Evolutionary conservation across 345 rosid genomes (phyloP).

Genomic region (Garcia nutans): DNA sequence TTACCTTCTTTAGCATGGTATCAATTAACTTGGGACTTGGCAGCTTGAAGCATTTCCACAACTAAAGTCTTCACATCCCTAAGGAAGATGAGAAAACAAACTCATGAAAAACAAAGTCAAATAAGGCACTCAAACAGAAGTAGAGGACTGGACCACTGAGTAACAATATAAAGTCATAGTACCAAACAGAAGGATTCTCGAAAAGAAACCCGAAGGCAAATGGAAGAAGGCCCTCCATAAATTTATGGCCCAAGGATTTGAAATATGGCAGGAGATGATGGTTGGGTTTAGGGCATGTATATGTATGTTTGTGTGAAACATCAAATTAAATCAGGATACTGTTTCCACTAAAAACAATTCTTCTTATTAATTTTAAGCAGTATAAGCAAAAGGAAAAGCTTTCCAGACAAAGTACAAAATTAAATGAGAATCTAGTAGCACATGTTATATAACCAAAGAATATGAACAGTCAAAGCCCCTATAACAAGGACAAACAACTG

Average conservation of each 20-base stretch:
- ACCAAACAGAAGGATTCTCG: too few relatives aligned
- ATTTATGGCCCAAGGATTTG: background rate
- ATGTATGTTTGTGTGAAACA: background rate
- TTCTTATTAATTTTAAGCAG: background rate
- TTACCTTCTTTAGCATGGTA: background rate
- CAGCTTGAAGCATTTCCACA: constrained; percentile 92
- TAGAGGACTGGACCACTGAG: background rate
- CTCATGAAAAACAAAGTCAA: background rate
- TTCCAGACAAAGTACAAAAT: background rate
- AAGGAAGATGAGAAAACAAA: constrained; percentile 22
- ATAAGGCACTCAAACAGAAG: constrained; percentile 4
- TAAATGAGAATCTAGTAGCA: background rate
- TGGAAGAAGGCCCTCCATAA: background rate
- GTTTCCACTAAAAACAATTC: background rate
- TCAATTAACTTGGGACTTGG: constrained; percentile 43
- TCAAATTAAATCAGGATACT: background rate
- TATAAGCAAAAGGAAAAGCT: background rate
- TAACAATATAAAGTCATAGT: background rate
- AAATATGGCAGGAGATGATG: background rate
- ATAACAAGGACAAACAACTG: background rate
- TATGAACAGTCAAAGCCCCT: background rate
- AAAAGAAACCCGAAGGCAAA: background rate
- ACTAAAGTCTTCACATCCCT: constrained; percentile 90
- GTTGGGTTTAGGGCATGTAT: too few relatives aligned
- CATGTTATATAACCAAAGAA: background rate